Conservation (phyloP, 2,329 filamentous ascomycete genomes). For the Neurospora sp. region DNA sequence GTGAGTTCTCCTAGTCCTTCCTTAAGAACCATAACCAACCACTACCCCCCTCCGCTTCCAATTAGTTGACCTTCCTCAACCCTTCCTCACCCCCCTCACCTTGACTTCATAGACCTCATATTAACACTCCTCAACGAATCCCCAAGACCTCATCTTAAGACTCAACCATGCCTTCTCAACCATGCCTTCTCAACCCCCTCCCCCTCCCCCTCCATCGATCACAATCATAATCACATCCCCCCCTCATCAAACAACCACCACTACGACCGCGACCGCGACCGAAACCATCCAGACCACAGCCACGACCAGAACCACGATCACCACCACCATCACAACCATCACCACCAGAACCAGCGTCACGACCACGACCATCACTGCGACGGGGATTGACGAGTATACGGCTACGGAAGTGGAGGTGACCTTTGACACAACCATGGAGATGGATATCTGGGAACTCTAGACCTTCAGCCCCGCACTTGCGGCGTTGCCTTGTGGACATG, state of each 20-base stretch:
- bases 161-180: not conserved
- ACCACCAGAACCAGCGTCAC: not conserved
- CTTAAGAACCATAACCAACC: not conserved
- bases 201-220: not conserved
- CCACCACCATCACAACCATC: not conserved
- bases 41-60: too few relatives aligned
- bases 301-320: not conserved
- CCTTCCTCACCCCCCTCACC: not conserved
- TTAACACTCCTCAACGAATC: too few relatives aligned
- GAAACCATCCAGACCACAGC: not conserved
- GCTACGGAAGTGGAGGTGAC: not conserved
- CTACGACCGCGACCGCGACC: not conserved
- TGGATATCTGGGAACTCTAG: not conserved
- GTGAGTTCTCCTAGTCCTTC: not conserved
- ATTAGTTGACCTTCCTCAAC: not conserved
- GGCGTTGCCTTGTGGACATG: too few relatives aligned
- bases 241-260: not conserved
- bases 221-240: not conserved
- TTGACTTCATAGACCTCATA: too few relatives aligned
- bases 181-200: not conserved
- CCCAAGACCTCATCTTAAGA: not conserved
- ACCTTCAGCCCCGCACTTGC: too few relatives aligned
- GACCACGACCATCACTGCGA: not conserved
- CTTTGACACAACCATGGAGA: accelerated
- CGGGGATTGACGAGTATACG: not conserved